Base-by-base conservation (phyloP, 805 yeast genomes). In the Cyberlindnera subsufficiens region DNA sequence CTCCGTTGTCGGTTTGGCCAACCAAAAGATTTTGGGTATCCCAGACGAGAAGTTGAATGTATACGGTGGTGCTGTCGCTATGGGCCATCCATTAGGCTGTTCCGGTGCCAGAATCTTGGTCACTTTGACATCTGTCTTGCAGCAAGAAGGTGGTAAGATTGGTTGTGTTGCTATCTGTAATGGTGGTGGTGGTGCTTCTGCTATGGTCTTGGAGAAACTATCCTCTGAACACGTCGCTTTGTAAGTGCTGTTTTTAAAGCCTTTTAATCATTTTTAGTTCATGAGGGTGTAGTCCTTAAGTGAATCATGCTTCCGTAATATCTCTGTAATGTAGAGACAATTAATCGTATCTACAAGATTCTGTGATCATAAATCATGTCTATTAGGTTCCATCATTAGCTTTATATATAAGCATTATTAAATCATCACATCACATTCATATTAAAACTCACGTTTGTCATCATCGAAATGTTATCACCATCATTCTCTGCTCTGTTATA, bases 151-250 rank as follows among this genome's bases (percentile, higher is more conserved):
- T 43, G 95, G 91, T 55, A 87, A 83, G 70, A 66, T 81, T 54
- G 99, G 99, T 65, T 88, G 80, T 53, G 97, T 96, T 58, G 96
- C 88, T 65, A 83, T 93, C 62, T 93, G 99, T 77, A 93, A 93
- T 67, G 99, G 99, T 73, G 99, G 99, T 60, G 99, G 99, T 64
- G 99, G 99, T 64, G 98, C 97, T 39, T 84, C 96, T 43, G 82
- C 98, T 20, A 72, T 93, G 58, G 87, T 93, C 48, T 77, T 93
- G 57, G 96, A 90, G 72, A 79, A 72, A 57, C 59, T 79, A 36
- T 75, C 59, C 7, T 37, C 48, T 37, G 59, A 56, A 39, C 59
- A 56, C 37, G 6, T 53, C 17, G 14, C 45, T 22, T 48, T 56
- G 48, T 56, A 43, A 35, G 22, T 6, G 11, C 11, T 30, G 32